Base-by-base conservation (phyloP, 208 protist genomes). In the Acanthamoeba royreba region DNA sequence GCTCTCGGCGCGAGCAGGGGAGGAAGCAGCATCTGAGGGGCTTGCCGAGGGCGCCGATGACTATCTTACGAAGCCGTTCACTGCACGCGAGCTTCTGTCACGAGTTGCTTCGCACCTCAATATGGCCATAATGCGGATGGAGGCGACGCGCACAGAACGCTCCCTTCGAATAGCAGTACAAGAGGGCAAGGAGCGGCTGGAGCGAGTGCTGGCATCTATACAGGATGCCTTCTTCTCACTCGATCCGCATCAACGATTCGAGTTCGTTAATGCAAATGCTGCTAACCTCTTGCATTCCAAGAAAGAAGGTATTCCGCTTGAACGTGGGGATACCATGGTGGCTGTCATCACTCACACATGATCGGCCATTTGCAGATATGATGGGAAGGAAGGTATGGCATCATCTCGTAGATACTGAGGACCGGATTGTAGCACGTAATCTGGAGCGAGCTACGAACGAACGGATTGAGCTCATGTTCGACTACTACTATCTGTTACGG, bases 21-120 rank as follows among this genome's bases (percentile, higher is more conserved):
- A 93, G 47, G 93, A 95, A 25, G 74, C 69, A 2, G 52, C 35
- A 28, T 53, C 72, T 15, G 92, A 90, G n/a, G 72, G 93, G 0
- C 53, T 95, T 4, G 58, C 28, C 11, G 49, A 55, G 19, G 93
- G 93, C 47, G 93, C 93, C 2, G 93, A 95, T 38, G 93, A 94
- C 87, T 95, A 95, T 45, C 69, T 95, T 17, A 52, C 69, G 13
- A 95, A 95, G 40, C 89, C 93, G 5, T 95, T 95, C 49, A 85
- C 87, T 4, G 53, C 90, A n/a, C 45, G 53, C 19, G 49, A 95
- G 72, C 93, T 95, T 0, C n/a, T 93, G 28, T 61, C 83, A 0
- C 47, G 53, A n/a, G 83, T 90, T 15, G 31, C 83, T 17, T 90
- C 83, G 0, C 83, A 90, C 40, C 28, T 91, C 22, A 42, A 49